Base-by-base conservation (phyloP, 345 rosid species). In the Eucalyptus cloeziana region DNA sequence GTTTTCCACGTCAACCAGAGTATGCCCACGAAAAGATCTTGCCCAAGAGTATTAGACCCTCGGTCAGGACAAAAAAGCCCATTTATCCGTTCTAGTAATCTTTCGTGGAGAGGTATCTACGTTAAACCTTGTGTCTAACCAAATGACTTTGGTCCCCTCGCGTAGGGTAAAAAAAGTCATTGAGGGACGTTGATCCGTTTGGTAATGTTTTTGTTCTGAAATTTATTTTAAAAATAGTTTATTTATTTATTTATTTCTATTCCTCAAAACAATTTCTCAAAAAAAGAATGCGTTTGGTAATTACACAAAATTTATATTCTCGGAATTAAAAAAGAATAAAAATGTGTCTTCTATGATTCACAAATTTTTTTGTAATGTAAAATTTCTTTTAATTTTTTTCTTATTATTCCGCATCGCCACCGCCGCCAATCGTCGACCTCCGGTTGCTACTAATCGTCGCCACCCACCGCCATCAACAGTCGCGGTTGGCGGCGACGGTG, bases 401-500 rank as follows among this genome's bases (percentile, higher is more conserved):
- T 52, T 19, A 19, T 19, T 52, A 24, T 52, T 52, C 0, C 0
- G 4, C 7, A 51, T 51, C 0, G 22, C 2, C 0, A 0, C 0
- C 0, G 3, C 3, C 4, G 19, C 9, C 4, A 0, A 52, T 52
- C 10, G 0, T 52, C 0, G 0, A 52, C 24, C 4, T 52, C 2
- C 2, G 0, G 0, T 0, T 51, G 4, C 22, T 17, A 52, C 1
- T 17, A 1, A 7, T 0, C 0, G 2, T 19, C 4, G 1, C 8
- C 21, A 1, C 56, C 0, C 9, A 0, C 0, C 2, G 0, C 56
- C 56, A 52, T 1, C 4, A 0, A 52, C 2, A 52, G 9, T 9
- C 1, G 0, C 1, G 4, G 2, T 52, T 0, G 1, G 4, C 0
- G 24, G 4, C 10, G 0, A 52, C 0, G 0, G 0, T 52, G 56